Percentiles rank a stretch among this genome's conserved stretches.
Conservation (phyloP, 768 basidiomycete species). For the Leccinum aurantiacum region DNA sequence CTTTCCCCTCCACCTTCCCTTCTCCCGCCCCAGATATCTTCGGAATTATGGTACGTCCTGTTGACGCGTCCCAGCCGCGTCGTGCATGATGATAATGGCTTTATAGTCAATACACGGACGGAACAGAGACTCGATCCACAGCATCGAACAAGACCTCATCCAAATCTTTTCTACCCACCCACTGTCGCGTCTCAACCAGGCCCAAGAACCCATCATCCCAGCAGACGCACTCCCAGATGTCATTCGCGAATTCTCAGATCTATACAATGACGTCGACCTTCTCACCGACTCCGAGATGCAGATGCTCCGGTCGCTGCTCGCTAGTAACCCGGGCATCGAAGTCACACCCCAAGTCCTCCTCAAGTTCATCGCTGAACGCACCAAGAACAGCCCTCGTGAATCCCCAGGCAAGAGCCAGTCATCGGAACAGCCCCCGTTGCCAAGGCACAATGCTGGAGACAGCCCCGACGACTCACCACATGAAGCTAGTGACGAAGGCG, state of each 20-base stretch:
- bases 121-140: conserved; percentile 66
- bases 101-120: conserved; percentile 47
- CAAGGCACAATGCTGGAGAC: conserved; percentile 16
- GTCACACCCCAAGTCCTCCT: conserved; percentile 69
- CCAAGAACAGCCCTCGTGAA: conserved; percentile 39
- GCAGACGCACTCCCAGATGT: conserved; percentile 71
- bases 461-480: conserved; percentile 36
- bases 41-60: conserved; percentile 26
- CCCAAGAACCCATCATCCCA: conserved; percentile 64
- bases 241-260: conserved; percentile 59
- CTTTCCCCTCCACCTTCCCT: conserved; percentile 1
- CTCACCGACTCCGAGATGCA: conserved; percentile 62
- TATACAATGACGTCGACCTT: conserved; percentile 61
- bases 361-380: conserved; percentile 61
- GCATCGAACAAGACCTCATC: conserved; percentile 68
- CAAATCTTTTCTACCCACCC: conserved; percentile 69
- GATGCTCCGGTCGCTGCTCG: conserved; percentile 57
- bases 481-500: conserved; percentile 36
- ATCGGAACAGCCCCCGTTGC: conserved; percentile 12
- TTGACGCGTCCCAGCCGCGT: conserved; percentile 11
- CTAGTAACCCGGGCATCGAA: conserved; percentile 58
- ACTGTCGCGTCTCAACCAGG: conserved; percentile 54
- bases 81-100: conserved; percentile 1
- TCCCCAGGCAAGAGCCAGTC: conserved; percentile 24
- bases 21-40: conserved; percentile 4